Evolutionary conservation across 768 basidiomycete genomes (phyloP).

Genomic region (Tricholoma hemisulphureum): DNA sequence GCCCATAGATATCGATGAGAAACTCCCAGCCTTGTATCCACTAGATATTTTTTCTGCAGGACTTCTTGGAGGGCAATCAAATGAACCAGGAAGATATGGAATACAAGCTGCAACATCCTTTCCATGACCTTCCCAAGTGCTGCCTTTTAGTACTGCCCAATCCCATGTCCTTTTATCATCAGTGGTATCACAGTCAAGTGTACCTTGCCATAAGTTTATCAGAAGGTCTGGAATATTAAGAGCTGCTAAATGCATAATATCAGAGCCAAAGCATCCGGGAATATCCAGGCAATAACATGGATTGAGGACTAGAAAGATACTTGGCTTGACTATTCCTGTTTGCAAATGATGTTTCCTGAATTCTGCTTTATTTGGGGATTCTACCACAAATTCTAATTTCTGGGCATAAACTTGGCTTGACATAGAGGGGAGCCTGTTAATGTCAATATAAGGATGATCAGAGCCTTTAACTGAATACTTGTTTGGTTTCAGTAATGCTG

Average conservation of each 20-base stretch:
- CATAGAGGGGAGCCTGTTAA: not conserved
- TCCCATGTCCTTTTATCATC: not conserved
- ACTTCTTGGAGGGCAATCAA: too few relatives aligned
- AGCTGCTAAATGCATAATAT: not conserved
- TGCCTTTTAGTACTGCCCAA: not conserved
- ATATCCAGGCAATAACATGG: not conserved
- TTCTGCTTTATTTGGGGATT: not conserved
- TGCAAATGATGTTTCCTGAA: too few relatives aligned
- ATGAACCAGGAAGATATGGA: too few relatives aligned
- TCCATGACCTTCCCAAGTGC: not conserved
- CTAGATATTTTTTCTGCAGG: too few relatives aligned
- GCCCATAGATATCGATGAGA: slow-evolving; percentile 15
- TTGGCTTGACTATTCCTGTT: not conserved
- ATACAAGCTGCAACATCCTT: slow-evolving; percentile 5
- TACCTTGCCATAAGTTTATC: slow-evolving; percentile 1
- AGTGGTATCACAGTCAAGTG: not conserved
- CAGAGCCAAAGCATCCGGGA: not conserved
- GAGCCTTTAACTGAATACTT: not conserved
- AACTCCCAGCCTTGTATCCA: slow-evolving; percentile 22
- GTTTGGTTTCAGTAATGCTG: not conserved
- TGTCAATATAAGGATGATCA: not conserved
- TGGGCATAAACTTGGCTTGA: not conserved
- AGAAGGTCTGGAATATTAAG: slow-evolving; percentile 1
- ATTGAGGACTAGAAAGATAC: not conserved
- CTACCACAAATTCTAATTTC: not conserved